Conservation (phyloP, 441 rosid species). For the Populus trichocarpa region DNA sequence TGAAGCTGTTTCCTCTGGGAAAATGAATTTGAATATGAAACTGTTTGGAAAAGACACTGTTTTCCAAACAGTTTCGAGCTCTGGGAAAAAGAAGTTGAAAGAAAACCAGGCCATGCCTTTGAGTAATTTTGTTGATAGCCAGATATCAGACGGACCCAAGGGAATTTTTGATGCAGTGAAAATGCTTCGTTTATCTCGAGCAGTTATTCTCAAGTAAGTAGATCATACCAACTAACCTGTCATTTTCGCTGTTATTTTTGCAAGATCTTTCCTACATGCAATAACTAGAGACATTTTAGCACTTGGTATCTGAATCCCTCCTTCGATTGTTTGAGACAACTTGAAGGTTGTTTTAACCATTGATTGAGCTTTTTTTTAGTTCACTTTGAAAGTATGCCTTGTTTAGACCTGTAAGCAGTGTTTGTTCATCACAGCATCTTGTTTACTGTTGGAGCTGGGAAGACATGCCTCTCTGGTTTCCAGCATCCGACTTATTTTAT, state of each 20-base stretch:
- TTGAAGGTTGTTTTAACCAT: neutral
- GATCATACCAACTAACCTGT: neutral
- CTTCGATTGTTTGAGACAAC: neutral
- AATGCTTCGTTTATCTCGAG: conserved; percentile 70
- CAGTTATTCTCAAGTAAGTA: conserved; percentile 70
- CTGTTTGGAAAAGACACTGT: conserved; percentile 18
- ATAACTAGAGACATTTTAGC: neutral
- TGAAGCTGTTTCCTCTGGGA: conserved; percentile 23
- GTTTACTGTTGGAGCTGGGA: neutral
- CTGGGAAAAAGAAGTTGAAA: conserved; percentile 33
- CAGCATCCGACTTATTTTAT: neutral
- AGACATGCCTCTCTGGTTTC: neutral
- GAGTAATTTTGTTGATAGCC: conserved; percentile 20
- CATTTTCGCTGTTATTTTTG: neutral
- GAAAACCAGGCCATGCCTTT: conserved; percentile 19
- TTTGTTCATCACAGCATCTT: neutral
- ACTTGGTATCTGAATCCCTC: neutral
- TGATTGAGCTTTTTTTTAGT: neutral
- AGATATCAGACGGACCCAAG: conserved; percentile 38
- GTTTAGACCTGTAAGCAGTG: neutral
- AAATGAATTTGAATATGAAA: conserved; percentile 12
- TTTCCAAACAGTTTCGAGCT: conserved; percentile 20
- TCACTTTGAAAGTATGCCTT: neutral
- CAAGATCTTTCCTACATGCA: neutral
- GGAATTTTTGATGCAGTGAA: conserved; percentile 52